Evolutionary conservation across 495 filamentous ascomycete species (phyloP).

Genomic region (Lophiostoma macrostomum): DNA sequence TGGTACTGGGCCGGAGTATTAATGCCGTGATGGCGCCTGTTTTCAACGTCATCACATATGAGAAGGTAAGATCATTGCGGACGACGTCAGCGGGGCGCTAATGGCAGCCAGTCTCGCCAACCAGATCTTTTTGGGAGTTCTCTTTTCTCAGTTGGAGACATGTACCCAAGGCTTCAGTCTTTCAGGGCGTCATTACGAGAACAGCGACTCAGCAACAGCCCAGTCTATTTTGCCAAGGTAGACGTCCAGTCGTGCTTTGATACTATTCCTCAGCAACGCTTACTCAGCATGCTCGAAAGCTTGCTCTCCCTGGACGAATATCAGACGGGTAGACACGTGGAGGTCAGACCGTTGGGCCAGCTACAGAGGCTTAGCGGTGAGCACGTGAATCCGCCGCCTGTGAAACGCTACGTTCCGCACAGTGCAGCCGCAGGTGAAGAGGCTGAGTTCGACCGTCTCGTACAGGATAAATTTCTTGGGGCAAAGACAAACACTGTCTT

Average conservation of each 20-base stretch:
- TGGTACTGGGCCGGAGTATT: constrained; percentile 67
- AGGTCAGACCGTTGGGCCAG: constrained; percentile 55
- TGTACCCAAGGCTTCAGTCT: constrained; percentile 68
- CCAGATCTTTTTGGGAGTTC: constrained; percentile 65
- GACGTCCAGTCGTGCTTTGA: constrained; percentile 94
- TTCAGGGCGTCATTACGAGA: constrained; percentile 56
- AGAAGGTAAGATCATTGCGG: constrained; percentile 52
- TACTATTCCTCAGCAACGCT: constrained; percentile 77
- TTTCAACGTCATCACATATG: constrained; percentile 71
- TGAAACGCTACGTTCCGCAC: constrained; percentile 61
- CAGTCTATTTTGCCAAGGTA: constrained; percentile 81
- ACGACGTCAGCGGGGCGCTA: not conserved
- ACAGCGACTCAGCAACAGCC: constrained; percentile 30
- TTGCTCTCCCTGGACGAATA: constrained; percentile 67
- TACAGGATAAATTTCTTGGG: constrained; percentile 47
- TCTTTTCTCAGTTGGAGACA: constrained; percentile 75
- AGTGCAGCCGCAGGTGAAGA: constrained; percentile 54
- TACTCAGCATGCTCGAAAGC: constrained; percentile 63
- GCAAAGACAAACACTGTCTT: constrained; percentile 69
- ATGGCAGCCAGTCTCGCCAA: constrained; percentile 47
- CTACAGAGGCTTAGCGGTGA: constrained; percentile 26
- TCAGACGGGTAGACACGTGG: constrained; percentile 67
- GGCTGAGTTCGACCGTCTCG: constrained; percentile 53
- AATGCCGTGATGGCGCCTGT: constrained; percentile 77
- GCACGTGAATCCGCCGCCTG: constrained; percentile 17